These are phyloP conservation scores for Lasiodiplodia citricola DNA, from an alignment of 2,329 filamentous ascomycete genomes.

Conservation along the genomic window DNA sequence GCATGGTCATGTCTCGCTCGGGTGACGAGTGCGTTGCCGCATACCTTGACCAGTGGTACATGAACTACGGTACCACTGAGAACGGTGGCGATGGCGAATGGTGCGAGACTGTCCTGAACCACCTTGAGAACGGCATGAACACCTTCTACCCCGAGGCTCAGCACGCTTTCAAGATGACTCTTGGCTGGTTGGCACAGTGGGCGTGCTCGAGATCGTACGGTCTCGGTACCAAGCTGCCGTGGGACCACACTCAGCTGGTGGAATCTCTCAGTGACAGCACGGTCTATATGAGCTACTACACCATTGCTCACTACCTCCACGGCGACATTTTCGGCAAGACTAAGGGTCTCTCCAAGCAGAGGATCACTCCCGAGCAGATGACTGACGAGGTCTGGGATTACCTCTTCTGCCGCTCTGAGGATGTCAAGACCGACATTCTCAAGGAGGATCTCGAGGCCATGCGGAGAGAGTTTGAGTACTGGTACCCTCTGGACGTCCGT, in stretches of 20 bases:
- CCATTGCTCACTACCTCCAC: slow-evolving; percentile 70
- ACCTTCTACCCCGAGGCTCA: slow-evolving; percentile 70
- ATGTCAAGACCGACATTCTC: slow-evolving; percentile 74
- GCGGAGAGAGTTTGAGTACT: slow-evolving; percentile 94
- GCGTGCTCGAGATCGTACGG: slow-evolving; percentile 91
- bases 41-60: slow-evolving; percentile 95
- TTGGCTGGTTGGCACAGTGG: slow-evolving; percentile 96
- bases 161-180: slow-evolving; percentile 75
- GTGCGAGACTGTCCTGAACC: slow-evolving; percentile 67
- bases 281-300: slow-evolving; percentile 81
- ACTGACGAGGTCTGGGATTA: slow-evolving; percentile 97
- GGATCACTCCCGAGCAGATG: slow-evolving; percentile 81
- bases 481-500: slow-evolving; percentile 89
- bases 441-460: slow-evolving; percentile 76
- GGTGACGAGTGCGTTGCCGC: slow-evolving; percentile 93
- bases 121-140: slow-evolving; percentile 67
- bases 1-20: slow-evolving; percentile 84
- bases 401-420: slow-evolving; percentile 81
- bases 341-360: slow-evolving; percentile 65
- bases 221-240: slow-evolving; percentile 90
- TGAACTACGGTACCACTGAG: slow-evolving; percentile 78
- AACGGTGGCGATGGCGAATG: slow-evolving; percentile 75
- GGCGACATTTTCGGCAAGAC: slow-evolving; percentile 83
- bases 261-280: slow-evolving; percentile 92
- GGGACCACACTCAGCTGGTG: slow-evolving; percentile 89